Evolutionary conservation across 495 filamentous ascomycete species (phyloP), one percentile per base, ranked within the genome.

Genomic region (Trichoderma virens): DNA sequence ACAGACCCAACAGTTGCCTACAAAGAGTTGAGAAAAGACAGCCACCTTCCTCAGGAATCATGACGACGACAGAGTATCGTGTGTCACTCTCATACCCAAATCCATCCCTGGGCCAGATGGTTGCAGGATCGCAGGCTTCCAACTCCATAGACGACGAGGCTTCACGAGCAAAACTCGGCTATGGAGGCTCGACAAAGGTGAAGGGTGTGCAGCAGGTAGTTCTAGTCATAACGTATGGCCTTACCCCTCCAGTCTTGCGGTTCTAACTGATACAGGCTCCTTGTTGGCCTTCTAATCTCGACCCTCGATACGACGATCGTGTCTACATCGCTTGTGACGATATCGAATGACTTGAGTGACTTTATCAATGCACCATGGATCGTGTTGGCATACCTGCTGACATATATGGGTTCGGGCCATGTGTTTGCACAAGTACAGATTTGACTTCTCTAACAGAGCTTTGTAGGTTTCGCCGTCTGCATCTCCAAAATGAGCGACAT

Each of bases 301-400:
- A 85, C 81, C 61, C 68, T 88, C 13, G 86, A 88, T 63, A 80
- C 81, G n/a, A 84, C 85, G 0, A 87, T 88, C 60, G 82, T 88
- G 16, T 83, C 83, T 43, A 88, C 86, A 0, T 81, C 86, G 2
- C 76, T 88, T 6, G 79, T 87, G 18, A 79, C 79, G 13, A 86
- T 88, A 60, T 83, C 81, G 2, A 75, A 80, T 51, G 79, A 81
- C 27, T 69, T 88, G 25, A 66, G 79, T 7, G 77, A 83, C 41
- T 84, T 83, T 63, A 71, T 79, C 23, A 75, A 85, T 64, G 76
- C 74, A 4, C 79, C 80, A 20, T 89, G 86, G 86, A 72, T 86
- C 13, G 73, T 88, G 9, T 78, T 84, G 16, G 76, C 78, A 3
- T 89, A 88, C 67, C 71, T 88, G 5, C 66, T 87, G 27, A 85